phyloP scores from a whole-genome alignment of 2,329 filamentous ascomycete species.

The Zymoseptoria passerinii region DNA sequence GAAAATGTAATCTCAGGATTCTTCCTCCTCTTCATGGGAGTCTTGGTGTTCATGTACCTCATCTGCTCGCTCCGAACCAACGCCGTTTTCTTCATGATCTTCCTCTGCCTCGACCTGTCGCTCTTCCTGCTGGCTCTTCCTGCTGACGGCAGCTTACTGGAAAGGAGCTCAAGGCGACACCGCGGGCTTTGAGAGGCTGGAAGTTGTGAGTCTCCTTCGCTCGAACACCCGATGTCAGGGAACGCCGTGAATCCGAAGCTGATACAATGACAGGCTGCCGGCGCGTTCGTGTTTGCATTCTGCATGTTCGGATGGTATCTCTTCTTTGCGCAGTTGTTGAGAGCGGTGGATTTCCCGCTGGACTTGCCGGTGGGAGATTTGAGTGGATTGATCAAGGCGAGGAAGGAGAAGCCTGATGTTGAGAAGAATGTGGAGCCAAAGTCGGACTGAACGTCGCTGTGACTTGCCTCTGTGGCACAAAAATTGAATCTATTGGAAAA shows the following conservation, averaged over 20 bases:
- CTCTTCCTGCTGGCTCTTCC: constrained; percentile 6
- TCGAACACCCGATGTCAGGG: background rate
- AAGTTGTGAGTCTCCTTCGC: constrained; percentile 8
- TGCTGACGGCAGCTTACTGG: constrained; percentile 13
- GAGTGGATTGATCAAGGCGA: constrained; percentile 2
- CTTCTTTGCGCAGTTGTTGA: constrained; percentile 9
- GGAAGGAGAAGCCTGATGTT: background rate
- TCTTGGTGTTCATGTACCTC: constrained; percentile 15
- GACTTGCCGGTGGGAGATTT: constrained; percentile 14
- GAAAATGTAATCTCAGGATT: background rate
- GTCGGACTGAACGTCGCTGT: background rate
- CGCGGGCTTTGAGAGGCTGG: constrained; percentile 10
- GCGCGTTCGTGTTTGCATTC: constrained; percentile 11
- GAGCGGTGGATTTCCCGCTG: constrained; percentile 6
- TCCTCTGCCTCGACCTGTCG: constrained; percentile 8
- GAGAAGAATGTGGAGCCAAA: background rate
- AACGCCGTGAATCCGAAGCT: background rate
- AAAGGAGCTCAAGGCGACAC: constrained; percentile 9
- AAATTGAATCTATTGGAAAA: background rate
- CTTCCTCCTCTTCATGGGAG: background rate
- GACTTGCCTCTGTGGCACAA: background rate
- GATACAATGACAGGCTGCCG: constrained; percentile 9
- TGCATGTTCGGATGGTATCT: constrained; percentile 15
- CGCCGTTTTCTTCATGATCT: constrained; percentile 13
- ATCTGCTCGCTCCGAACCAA: constrained; percentile 16